Evolutionary conservation across 768 basidiomycete genomes (phyloP).

Genomic region (Cubamyces sp.): DNA sequence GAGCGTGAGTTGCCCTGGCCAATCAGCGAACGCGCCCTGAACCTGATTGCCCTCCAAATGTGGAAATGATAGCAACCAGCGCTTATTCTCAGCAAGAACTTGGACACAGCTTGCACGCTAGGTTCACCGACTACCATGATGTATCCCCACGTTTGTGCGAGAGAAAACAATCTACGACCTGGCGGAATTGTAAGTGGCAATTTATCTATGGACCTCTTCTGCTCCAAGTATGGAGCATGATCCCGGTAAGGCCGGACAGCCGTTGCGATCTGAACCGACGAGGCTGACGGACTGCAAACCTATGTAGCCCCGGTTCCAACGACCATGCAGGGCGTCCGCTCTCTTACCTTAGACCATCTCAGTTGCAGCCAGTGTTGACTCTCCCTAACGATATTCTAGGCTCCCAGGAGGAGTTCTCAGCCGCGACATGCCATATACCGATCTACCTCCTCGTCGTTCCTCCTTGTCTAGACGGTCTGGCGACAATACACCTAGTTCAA

Average conservation of each 20-base stretch:
- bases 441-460: constrained; percentile 22
- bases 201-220: background rate
- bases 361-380: too few relatives aligned
- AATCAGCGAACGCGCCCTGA: background rate
- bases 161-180: too few relatives aligned
- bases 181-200: background rate
- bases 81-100: background rate
- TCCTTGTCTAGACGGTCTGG: constrained; percentile 5
- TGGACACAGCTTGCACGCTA: background rate
- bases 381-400: background rate
- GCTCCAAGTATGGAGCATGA: background rate
- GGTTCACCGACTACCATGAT: too few relatives aligned
- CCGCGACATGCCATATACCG: constrained; percentile 25
- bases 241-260: background rate
- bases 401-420: background rate
- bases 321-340: too few relatives aligned
- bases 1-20: background rate
- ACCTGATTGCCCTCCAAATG: background rate
- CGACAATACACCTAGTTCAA: background rate
- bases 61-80: background rate
- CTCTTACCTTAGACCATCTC: too few relatives aligned
- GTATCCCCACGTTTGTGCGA: too few relatives aligned
- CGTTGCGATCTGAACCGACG: constrained; percentile 6
- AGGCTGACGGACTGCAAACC: constrained; percentile 5
- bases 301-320: too few relatives aligned